Conservation (phyloP, 768 basidiomycete species). For the Coprinellus micaceus region DNA sequence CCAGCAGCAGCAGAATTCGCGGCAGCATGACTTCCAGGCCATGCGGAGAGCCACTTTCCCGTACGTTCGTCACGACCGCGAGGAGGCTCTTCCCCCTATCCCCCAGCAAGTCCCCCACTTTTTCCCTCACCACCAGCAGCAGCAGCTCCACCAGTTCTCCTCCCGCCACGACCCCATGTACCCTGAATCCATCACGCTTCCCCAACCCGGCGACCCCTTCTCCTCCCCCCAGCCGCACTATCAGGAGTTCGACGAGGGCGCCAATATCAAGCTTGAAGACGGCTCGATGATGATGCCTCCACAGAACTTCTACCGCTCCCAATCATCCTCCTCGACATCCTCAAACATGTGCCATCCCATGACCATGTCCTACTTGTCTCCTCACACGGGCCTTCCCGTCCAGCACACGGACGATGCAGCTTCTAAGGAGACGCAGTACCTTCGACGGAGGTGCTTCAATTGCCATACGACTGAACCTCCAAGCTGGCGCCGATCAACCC, state of each 20-base stretch:
- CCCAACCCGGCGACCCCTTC: slow-evolving; percentile 30
- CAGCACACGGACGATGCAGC: slow-evolving; percentile 91
- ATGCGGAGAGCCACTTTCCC: slow-evolving; percentile 73
- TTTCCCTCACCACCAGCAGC: slow-evolving; percentile 36
- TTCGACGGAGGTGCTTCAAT: slow-evolving; percentile 84
- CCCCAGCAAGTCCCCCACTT: slow-evolving; percentile 43
- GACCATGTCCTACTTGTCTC: slow-evolving; percentile 36
- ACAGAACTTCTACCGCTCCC: slow-evolving; percentile 49
- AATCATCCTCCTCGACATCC: slow-evolving; percentile 15
- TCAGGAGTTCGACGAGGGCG: slow-evolving; percentile 45
- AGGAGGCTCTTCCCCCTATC: slow-evolving; percentile 41
- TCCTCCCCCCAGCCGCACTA: slow-evolving; percentile 40
- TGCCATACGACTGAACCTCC: slow-evolving; percentile 91
- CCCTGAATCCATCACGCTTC: slow-evolving; percentile 25
- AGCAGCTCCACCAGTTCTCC: slow-evolving; percentile 19
- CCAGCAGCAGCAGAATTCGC: slow-evolving; percentile 26
- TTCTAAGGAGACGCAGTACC: slow-evolving; percentile 87
- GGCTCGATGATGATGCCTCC: slow-evolving; percentile 60
- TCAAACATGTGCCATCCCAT: slow-evolving; percentile 27
- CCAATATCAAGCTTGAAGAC: slow-evolving; percentile 67
- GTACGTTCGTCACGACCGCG: slow-evolving; percentile 69
- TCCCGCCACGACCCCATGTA: slow-evolving; percentile 34
- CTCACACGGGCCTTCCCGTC: slow-evolving; percentile 57
- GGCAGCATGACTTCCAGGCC: slow-evolving; percentile 43
- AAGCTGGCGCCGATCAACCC: slow-evolving; percentile 81